Conservation (phyloP, 345 rosid genomes). For the Hypericum androsaemum region DNA sequence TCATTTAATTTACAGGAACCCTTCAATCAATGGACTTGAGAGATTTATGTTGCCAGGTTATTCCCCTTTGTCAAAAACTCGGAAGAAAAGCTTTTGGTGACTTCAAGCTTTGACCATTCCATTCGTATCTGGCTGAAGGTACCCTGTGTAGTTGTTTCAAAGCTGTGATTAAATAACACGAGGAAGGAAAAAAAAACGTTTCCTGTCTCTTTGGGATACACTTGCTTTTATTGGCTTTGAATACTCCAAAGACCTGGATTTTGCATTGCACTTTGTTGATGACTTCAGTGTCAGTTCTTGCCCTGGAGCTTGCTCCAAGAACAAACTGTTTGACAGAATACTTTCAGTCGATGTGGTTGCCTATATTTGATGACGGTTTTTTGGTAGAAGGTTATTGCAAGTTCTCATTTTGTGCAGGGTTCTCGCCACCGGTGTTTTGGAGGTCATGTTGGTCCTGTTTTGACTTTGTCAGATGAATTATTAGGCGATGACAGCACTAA, state of each 20-base stretch:
- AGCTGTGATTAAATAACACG: not conserved
- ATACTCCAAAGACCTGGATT: too few relatives aligned
- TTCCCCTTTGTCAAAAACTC: constrained; percentile 35
- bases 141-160: too few relatives aligned
- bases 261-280: too few relatives aligned
- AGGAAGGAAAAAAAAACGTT: not conserved
- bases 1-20: not conserved
- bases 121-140: constrained; percentile 77
- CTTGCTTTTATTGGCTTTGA: not conserved
- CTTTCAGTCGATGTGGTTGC: too few relatives aligned
- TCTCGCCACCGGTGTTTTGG: constrained; percentile 43
- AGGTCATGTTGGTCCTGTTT: constrained; percentile 53
- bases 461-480: constrained; percentile 47
- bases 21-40: too few relatives aligned
- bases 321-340: too few relatives aligned
- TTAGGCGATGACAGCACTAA: constrained; percentile 35
- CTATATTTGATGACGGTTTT: not conserved
- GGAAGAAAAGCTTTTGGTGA: constrained; percentile 40
- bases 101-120: constrained; percentile 50
- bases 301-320: too few relatives aligned
- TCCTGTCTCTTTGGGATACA: not conserved
- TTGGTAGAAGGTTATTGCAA: not conserved
- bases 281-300: too few relatives aligned
- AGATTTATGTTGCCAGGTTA: constrained; percentile 30
- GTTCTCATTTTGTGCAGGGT: constrained; percentile 28